Percentiles rank a stretch among this genome's conserved stretches.
These are phyloP conservation scores for Solanum bulbocastanum DNA, from an alignment of 257 asterid genomes.

Conservation along the genomic window DNA sequence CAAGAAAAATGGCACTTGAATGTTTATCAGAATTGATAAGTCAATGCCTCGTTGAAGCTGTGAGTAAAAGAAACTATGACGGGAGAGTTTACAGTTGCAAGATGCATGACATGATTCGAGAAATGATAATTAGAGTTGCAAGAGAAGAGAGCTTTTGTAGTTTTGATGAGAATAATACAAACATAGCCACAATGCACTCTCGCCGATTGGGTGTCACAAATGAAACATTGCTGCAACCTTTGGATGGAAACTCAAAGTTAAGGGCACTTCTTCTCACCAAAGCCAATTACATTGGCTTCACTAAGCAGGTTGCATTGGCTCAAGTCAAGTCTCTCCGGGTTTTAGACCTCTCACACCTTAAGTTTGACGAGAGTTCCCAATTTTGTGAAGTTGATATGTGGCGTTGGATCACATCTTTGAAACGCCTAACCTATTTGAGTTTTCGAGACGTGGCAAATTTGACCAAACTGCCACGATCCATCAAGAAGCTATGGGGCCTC, in stretches of 20 bases:
- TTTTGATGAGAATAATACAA: neutral
- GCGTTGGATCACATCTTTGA: conserved; percentile 21
- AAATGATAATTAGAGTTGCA: conserved; percentile 11
- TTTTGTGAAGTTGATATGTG: conserved; percentile 7
- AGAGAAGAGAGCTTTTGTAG: conserved; percentile 5
- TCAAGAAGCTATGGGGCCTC: conserved; percentile 14
- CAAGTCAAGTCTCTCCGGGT: conserved; percentile 17
- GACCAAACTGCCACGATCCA: conserved; percentile 4
- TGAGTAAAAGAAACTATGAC: conserved; percentile 1
- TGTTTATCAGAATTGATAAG: conserved; percentile 7
- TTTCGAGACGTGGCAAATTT: conserved; percentile 6
- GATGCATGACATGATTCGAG: conserved; percentile 18
- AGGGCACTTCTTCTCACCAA: conserved; percentile 12
- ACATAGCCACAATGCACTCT: neutral
- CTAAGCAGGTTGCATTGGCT: conserved; percentile 1
- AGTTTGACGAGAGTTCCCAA: neutral
- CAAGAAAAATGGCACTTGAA: conserved; percentile 4
- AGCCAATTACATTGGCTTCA: neutral
- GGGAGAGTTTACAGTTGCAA: conserved; percentile 17
- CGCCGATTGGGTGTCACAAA: conserved; percentile 11
- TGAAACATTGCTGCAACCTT: neutral
- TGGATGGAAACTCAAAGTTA: conserved; percentile 1
- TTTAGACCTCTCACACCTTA: conserved; percentile 12
- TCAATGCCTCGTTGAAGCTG: conserved; percentile 11
- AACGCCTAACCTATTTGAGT: conserved; percentile 10